Evolutionary conservation across 106 monocot genomes (phyloP), one percentile per base, ranked within the genome.

Genomic region (Iris macrosiphon): DNA sequence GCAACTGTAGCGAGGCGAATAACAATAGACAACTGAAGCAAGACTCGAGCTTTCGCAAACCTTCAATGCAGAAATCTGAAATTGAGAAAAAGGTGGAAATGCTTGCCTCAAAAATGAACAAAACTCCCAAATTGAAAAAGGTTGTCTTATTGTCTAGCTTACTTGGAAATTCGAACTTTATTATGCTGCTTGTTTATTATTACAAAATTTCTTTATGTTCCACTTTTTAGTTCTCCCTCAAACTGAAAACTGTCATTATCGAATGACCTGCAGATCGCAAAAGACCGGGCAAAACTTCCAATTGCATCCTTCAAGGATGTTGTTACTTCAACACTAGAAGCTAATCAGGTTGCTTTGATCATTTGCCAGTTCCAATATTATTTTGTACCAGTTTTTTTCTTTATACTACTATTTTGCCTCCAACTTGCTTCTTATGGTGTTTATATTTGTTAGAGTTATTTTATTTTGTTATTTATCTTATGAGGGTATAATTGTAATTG

Each of bases 301-400:
- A 98, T 90, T 80, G 73, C 83, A 49, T 72, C 82, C 12, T 98
- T 70, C 70, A 83, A 73, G 65, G 75, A 83, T 75, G 63, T 52
- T 15, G 90, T 98, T 33, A 78, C 83, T 52, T 79, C 90, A 31
- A 73, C 75, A 11, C 63, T 98, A 71, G 77, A 87, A 56, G 61
- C 63, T 72, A 63, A 98, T 35, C 86, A 98, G 96, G 96, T 98
- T 35, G 19, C 44, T 55, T 59, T 28, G n/a, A 31, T 13, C 32
- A 35, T 20, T 40, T 17, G 22, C 18, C n/a, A 38, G 7, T 24
- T 22, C n/a, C n/a, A n/a, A n/a, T n/a, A n/a, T n/a, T n/a, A n/a
- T n/a, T n/a, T n/a, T n/a, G n/a, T n/a, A n/a, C n/a, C n/a, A n/a
- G n/a, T n/a, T n/a, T n/a, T n/a, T n/a, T n/a, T n/a, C n/a, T n/a